phyloP scores from a whole-genome alignment of 192 early-diverging fungal species.

The Coemansia sp. region DNA sequence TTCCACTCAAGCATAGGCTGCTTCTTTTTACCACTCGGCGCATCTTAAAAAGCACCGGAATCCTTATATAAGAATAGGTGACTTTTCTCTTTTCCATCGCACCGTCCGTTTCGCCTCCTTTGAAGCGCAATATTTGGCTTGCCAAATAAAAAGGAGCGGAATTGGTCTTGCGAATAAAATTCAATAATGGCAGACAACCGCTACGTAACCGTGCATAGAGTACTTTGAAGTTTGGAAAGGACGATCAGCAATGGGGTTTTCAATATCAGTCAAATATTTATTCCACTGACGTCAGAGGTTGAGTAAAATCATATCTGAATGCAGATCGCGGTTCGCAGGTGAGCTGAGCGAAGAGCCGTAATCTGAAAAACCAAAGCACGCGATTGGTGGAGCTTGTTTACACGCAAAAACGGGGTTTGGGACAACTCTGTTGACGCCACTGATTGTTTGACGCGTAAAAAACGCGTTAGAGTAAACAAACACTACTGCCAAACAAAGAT shows the following conservation, averaged over 20 bases:
- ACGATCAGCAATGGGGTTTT: not conserved
- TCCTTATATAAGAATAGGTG: not conserved
- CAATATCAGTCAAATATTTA: not conserved
- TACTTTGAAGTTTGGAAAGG: not conserved
- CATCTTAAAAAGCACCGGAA: too few relatives aligned
- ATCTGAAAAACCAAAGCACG: not conserved
- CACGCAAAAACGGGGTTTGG: not conserved
- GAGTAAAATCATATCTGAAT: not conserved
- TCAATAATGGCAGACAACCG: not conserved
- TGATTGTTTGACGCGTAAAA: not conserved
- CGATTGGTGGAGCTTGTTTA: not conserved
- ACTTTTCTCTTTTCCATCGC: not conserved
- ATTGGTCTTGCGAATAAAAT: not conserved
- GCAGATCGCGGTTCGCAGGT: not conserved
- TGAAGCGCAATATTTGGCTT: not conserved
- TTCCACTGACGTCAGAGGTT: not conserved
- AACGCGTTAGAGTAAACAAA: constrained; percentile 7
- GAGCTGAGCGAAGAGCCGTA: not conserved
- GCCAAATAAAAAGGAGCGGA: not conserved
- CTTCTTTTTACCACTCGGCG: too few relatives aligned
- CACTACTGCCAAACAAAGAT: not conserved
- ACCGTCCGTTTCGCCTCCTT: not conserved
- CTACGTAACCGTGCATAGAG: constrained; percentile 3
- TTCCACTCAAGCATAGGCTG: too few relatives aligned
- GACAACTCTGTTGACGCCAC: not conserved